Base-by-base conservation (phyloP, 2,329 filamentous ascomycete genomes). In the Talaromyces verruculosus region DNA sequence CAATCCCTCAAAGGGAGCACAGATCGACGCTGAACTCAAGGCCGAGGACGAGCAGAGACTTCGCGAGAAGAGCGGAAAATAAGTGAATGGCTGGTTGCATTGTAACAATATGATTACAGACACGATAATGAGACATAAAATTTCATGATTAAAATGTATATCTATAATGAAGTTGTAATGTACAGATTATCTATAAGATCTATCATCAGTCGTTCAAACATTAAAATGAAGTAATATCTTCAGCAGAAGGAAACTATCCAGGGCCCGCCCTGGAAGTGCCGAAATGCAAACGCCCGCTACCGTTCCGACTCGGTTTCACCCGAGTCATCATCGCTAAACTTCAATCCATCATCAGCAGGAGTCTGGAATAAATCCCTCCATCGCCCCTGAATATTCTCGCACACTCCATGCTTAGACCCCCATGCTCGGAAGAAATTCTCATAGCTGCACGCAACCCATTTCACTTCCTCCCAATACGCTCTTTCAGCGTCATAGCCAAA, bases 11-110 rank as follows among this genome's bases (percentile, higher is more conserved):
- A 79, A 77, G 68, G 82, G 82, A 19, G 81, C 82, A 13, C 68
- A 81, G 74, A 77, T 83, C 64, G 82, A 84, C 68, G 78, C 77
- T 35, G 77, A 81, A 60, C 72, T 82, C 19, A 71, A 78, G 69
- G 72, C 74, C 13, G 80, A 82, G 2, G 81, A 83, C 68, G 79
- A 80, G 68, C 74, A 76, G 71, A 75, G 77, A 45, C 65, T 84
- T 51, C 72, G 72, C 30, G 79, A 83, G 72, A 83, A 81, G 73
- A 79, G 78, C 1, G 72, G 75, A 37, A 76, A 76, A 65, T 67
- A 63, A 41, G 8, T 5, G 22, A 35, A 15, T 4, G 5, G 15
- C 7, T 10, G 13, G 5, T 8, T 17, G 19, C 45, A 15, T 6
- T 37, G 53, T 37, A 57, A 11, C 30, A 37, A 17, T 37, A 57